Percentiles rank a stretch among this genome's conserved stretches.
These are phyloP conservation scores for Hypoxylon sp. DNA, from an alignment of 2,329 filamentous ascomycete genomes.

Conservation along the genomic window DNA sequence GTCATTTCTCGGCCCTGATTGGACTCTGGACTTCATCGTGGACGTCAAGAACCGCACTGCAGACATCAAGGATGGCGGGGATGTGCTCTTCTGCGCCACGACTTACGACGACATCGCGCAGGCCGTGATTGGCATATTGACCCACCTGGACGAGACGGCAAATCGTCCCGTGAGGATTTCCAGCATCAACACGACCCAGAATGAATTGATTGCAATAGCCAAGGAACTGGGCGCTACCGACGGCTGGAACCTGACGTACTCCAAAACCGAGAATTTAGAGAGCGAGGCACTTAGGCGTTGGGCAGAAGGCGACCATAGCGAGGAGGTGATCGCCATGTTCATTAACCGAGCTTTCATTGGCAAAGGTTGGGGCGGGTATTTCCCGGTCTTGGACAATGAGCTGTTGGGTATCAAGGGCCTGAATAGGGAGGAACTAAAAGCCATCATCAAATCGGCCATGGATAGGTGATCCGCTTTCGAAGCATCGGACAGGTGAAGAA, in stretches of 20 bases:
- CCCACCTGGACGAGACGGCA: constrained; percentile 44
- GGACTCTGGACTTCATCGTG: constrained; percentile 46
- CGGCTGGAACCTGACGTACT: constrained; percentile 44
- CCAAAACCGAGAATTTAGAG: constrained; percentile 41
- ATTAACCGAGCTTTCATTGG: constrained; percentile 46
- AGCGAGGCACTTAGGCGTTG: constrained; percentile 39
- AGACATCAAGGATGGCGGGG: constrained; percentile 45
- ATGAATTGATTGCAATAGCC: constrained; percentile 43
- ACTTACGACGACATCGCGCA: constrained; percentile 44
- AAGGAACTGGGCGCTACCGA: constrained; percentile 44
- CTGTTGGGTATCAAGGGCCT: constrained; percentile 43
- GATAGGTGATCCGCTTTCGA: constrained; percentile 30
- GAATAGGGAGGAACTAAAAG: constrained; percentile 40
- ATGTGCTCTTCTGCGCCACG: constrained; percentile 45
- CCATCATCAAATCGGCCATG: constrained; percentile 43
- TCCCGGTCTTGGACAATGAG: constrained; percentile 43
- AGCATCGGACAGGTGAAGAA: constrained; percentile 6
- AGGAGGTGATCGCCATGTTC: constrained; percentile 46
- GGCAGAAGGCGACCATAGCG: constrained; percentile 46
- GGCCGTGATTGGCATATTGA: constrained; percentile 43
- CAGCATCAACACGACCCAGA: constrained; percentile 45
- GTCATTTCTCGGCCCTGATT: constrained; percentile 43
- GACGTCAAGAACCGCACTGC: constrained; percentile 43
- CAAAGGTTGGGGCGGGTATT: constrained; percentile 46
- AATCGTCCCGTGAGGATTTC: constrained; percentile 44